Evolutionary conservation across 139 green algal species (phyloP).

Genomic region (Chlorella sp.): DNA sequence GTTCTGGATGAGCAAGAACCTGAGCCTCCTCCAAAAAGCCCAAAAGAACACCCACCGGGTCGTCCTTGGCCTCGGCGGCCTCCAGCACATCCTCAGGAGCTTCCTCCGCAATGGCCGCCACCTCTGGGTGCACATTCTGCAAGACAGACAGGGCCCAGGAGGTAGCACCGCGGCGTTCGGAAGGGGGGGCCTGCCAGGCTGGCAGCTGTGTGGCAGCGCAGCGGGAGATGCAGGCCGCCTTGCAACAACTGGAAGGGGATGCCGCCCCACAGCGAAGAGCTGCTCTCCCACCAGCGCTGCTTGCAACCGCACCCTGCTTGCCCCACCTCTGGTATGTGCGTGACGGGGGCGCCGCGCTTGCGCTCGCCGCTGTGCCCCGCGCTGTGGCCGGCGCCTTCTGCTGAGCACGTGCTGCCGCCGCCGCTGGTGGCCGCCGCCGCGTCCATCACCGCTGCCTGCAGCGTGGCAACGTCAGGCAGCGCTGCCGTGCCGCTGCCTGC

Average conservation of each 20-base stretch:
- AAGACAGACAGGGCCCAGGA: too few species aligned
- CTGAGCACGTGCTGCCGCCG: background rate
- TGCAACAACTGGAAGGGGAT: too few species aligned
- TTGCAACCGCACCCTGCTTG: background rate
- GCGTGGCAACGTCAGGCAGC: background rate
- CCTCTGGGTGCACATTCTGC: background rate
- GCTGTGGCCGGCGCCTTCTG: background rate
- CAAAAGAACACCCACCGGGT: too few species aligned
- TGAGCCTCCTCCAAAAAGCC: too few species aligned
- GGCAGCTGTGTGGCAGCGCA: background rate
- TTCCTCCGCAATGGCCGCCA: constrained; percentile 10
- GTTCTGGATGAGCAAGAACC: too few species aligned
- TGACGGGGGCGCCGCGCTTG: background rate
- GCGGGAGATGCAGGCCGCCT: background rate
- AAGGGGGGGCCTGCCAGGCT: background rate
- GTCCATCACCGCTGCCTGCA: background rate
- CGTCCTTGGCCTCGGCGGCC: constrained; percentile 17
- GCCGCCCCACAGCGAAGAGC: background rate
- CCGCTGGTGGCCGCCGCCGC: background rate
- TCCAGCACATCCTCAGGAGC: background rate
- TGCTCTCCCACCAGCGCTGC: too few species aligned
- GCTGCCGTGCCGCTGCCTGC: background rate
- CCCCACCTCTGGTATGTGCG: background rate
- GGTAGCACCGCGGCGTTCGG: too few species aligned
- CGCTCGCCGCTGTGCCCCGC: background rate